Evolutionary conservation across 345 rosid species (phyloP), one percentile per base, ranked within the genome.

Genomic region (Eucalyptus shirleyi): DNA sequence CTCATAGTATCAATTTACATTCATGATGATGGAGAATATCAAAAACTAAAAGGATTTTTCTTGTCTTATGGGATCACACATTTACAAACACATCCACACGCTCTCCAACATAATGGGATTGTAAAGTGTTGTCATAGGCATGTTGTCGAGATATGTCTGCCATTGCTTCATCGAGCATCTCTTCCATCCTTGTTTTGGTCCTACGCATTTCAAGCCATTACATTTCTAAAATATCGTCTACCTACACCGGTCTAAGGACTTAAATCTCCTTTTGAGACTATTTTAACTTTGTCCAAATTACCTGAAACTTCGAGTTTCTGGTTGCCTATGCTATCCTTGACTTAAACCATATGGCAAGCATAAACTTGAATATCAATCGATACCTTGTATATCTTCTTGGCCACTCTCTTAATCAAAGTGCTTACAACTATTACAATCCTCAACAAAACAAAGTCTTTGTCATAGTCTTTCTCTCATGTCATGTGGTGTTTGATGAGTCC

Each of bases 251-350:
- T 51, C 21, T 51, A 51, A 51, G 56, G 23, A 51, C 56, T 51
- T 23, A 51, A 18, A 51, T 19, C 23, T 18, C 15, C 2, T 59
- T 26, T 26, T 59, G 65, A 59, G n/a, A 59, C 65, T 24, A 3
- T 59, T 24, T 12, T 1, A 59, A n/a, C 28, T n/a, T 12, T 26
- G n/a, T 59, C n/a, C 65, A 59, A 59, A 59, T 59, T 26, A 59
- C 30, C 4, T 0, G 0, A 59, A 59, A 59, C 15, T 24, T 10
- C 1, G n/a, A 59, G 6, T 1, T 59, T 59, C 1, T 59, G 15
- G 65, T 24, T 59, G n/a, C 65, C 30, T 9, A 11, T 26, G n/a
- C 26, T 56, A 26, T 59, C n/a, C 15, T 24, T 59, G 14, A 26
- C 14, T 59, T 12, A 59, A 59, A 26, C 28, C 28, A 56, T 56